These are phyloP conservation scores for Brachypodium distachyon DNA, from an alignment of 202 grass and related monocot species.

Conservation along the genomic window DNA sequence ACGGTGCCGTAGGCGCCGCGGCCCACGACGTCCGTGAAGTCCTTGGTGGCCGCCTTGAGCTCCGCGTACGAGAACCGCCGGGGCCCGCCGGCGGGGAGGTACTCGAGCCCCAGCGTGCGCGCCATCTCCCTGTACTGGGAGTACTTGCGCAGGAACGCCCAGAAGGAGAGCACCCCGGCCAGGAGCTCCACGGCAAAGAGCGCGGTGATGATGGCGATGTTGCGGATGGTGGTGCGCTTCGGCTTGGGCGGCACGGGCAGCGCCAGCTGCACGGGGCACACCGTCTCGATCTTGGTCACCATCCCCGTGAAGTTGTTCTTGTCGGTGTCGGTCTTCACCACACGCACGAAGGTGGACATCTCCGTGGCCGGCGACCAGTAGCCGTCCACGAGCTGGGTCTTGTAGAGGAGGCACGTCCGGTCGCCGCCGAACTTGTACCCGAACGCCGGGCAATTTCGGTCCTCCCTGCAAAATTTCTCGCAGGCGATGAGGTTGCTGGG, in stretches of 20 bases:
- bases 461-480: background rate
- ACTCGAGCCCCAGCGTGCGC: slow-evolving; percentile 75
- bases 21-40: slow-evolving; percentile 78
- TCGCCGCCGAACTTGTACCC: slow-evolving; percentile 67
- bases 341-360: slow-evolving; percentile 46
- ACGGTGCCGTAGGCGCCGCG: slow-evolving; percentile 70
- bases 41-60: slow-evolving; percentile 76
- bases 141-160: slow-evolving; percentile 93
- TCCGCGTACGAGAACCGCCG: slow-evolving; percentile 80
- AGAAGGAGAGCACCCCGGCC: slow-evolving; percentile 71
- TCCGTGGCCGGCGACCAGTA: slow-evolving; percentile 75
- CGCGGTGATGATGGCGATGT: slow-evolving; percentile 60
- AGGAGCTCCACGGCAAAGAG: slow-evolving; percentile 76
- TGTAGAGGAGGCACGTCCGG: slow-evolving; percentile 35
- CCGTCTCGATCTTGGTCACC: slow-evolving; percentile 63
- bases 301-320: slow-evolving; percentile 53
- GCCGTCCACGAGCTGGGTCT: slow-evolving; percentile 23
- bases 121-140: slow-evolving; percentile 97
- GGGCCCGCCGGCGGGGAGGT: slow-evolving; percentile 72
- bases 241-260: slow-evolving; percentile 56
- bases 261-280: slow-evolving; percentile 48
- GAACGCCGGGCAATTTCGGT: slow-evolving; percentile 42
- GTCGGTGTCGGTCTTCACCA: slow-evolving; percentile 34
- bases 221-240: slow-evolving; percentile 16
- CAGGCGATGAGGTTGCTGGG: slow-evolving; percentile 33